A percentile compares a stretch with the other conserved stretches of the same genome.
Conservation (phyloP, 441 rosid species). For the Gossypium trilobum region DNA sequence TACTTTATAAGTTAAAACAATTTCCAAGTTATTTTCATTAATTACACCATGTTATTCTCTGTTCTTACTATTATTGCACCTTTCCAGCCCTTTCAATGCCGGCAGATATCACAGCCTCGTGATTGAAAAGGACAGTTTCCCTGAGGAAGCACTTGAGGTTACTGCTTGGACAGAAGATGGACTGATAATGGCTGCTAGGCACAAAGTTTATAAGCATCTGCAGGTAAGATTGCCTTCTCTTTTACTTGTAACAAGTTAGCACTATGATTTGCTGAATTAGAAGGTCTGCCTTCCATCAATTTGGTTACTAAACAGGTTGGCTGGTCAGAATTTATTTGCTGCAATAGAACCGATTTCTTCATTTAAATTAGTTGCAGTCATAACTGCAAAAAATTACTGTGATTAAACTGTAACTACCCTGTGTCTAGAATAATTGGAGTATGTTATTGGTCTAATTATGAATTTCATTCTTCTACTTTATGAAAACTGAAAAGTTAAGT, state of each 20-base stretch:
- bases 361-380: background rate
- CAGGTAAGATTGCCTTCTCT: constrained; percentile 37
- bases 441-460: too few species aligned
- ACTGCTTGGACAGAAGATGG: constrained; percentile 97
- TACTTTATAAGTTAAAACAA: background rate
- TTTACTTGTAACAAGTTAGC: background rate
- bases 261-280: background rate
- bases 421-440: background rate
- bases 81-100: constrained; percentile 69
- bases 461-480: too few species aligned
- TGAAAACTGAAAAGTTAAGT: too few species aligned
- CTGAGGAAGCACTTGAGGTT: constrained; percentile 58
- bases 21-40: background rate
- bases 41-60: background rate
- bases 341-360: background rate
- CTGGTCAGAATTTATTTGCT: background rate
- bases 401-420: background rate
- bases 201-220: constrained; percentile 60
- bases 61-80: constrained; percentile 1
- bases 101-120: constrained; percentile 96
- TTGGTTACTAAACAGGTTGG: background rate
- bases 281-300: background rate
- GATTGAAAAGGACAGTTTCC: constrained; percentile 73
- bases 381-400: background rate
- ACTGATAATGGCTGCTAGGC: constrained; percentile 89